These are phyloP conservation scores for Daldinia childiae DNA, from an alignment of 495 filamentous ascomycete genomes.

Conservation along the genomic window DNA sequence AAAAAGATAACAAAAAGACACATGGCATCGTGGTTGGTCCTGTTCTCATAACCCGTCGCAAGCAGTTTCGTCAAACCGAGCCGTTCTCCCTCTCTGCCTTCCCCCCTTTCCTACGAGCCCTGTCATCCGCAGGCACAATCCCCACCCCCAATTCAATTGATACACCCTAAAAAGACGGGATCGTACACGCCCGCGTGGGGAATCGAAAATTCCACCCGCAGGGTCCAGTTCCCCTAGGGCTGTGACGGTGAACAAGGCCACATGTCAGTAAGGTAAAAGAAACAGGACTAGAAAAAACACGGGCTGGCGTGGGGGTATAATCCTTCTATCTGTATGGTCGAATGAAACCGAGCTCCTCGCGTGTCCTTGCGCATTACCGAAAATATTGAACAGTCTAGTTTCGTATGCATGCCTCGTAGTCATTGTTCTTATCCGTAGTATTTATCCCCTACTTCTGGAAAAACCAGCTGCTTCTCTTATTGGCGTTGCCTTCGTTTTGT, in stretches of 20 bases:
- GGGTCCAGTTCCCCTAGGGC: conserved; percentile 8
- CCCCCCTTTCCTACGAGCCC: background rate
- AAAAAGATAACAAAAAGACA: conserved; percentile 20
- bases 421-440: conserved; percentile 3
- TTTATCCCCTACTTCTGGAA: conserved; percentile 57
- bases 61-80: conserved; percentile 28
- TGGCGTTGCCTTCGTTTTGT: conserved; percentile 59
- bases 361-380: conserved; percentile 28
- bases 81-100: background rate
- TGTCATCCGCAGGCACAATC: conserved; percentile 4
- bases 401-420: conserved; percentile 20
- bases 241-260: conserved; percentile 14
- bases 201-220: conserved; percentile 11
- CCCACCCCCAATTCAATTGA: background rate
- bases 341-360: conserved; percentile 30
- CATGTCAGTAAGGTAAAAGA: conserved; percentile 12
- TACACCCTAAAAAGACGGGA: background rate
- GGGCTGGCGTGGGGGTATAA: conserved; percentile 37
- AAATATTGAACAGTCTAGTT: conserved; percentile 32
- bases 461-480: conserved; percentile 67
- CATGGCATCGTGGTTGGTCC: conserved; percentile 33
- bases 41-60: conserved; percentile 39
- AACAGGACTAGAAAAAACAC: conserved; percentile 15
- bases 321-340: conserved; percentile 40
- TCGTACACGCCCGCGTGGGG: background rate